These are phyloP conservation scores for Salix viminalis DNA, from an alignment of 345 rosid species.

Conservation along the genomic window DNA sequence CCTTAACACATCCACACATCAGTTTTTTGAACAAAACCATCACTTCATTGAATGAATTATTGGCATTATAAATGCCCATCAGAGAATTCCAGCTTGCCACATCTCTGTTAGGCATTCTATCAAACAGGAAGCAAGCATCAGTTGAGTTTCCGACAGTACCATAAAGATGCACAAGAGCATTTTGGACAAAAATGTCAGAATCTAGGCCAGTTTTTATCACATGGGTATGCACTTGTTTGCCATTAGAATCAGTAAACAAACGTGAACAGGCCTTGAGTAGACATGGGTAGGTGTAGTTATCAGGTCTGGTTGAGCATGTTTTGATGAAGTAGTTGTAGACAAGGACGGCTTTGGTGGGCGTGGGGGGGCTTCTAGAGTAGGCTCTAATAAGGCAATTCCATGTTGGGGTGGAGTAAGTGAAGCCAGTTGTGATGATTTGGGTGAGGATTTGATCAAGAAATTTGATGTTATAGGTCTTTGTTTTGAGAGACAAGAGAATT, in stretches of 20 bases:
- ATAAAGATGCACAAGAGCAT: conserved; percentile 19
- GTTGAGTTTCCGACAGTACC: neutral
- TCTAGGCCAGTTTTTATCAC: conserved; percentile 11
- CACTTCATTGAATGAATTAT: neutral
- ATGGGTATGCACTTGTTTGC: conserved; percentile 19
- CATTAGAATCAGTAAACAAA: neutral
- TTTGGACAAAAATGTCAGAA: conserved; percentile 14
- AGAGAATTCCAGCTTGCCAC: conserved; percentile 24
- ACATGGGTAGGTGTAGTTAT: conserved; percentile 22
- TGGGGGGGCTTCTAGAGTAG: conserved; percentile 13
- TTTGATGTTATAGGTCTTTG: neutral
- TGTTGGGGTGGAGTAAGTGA: conserved; percentile 7
- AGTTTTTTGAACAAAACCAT: conserved; percentile 17
- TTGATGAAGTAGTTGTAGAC: conserved; percentile 11
- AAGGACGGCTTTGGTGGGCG: conserved; percentile 21
- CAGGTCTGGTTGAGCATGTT: neutral
- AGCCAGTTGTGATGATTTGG: conserved; percentile 19
- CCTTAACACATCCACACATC: neutral
- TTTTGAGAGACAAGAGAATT: conserved; percentile 1
- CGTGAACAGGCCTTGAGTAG: conserved; percentile 22
- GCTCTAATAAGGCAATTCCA: conserved; percentile 26
- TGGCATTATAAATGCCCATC: conserved; percentile 11
- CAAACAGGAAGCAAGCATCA: conserved; percentile 11
- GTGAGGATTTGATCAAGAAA: conserved; percentile 17
- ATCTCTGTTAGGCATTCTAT: conserved; percentile 19